phyloP scores from a whole-genome alignment of 2,329 filamentous ascomycete species.

The Bipolaris zeicola region DNA sequence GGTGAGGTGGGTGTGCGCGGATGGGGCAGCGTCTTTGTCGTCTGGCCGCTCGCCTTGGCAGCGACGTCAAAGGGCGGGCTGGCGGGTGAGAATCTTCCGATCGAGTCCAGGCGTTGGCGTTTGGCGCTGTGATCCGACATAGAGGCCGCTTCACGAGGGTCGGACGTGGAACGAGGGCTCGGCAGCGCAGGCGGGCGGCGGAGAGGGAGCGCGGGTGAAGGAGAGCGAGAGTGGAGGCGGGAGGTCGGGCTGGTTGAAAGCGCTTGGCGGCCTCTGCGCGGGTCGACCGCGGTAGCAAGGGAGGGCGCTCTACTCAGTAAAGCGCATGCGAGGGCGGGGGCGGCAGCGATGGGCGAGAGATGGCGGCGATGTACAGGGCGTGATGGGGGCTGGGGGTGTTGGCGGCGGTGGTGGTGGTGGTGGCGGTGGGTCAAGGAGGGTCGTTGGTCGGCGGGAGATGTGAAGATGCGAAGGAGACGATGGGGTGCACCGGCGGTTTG shows the following conservation, averaged over 20 bases:
- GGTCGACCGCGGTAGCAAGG: constrained; percentile 38
- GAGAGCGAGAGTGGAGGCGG: constrained; percentile 15
- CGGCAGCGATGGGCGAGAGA: constrained; percentile 10
- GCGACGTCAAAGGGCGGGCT: constrained; percentile 51
- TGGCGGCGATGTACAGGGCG: constrained; percentile 9
- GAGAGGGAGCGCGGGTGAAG: constrained; percentile 23
- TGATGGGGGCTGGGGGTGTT: constrained; percentile 5
- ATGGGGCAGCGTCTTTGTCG: constrained; percentile 51
- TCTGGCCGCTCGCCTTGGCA: constrained; percentile 43
- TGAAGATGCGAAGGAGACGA: constrained; percentile 20
- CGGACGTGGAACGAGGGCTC: constrained; percentile 11
- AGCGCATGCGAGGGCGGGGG: constrained; percentile 37
- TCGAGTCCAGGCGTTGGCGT: constrained; percentile 48
- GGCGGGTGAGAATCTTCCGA: constrained; percentile 53
- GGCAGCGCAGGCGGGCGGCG: constrained; percentile 20
- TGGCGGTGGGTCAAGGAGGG: constrained; percentile 11
- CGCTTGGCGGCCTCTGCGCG: constrained; percentile 39
- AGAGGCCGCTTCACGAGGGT: constrained; percentile 18
- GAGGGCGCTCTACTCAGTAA: constrained; percentile 30
- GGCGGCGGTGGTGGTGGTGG: background rate
- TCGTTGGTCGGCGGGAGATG: constrained; percentile 20
- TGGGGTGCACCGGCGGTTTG: constrained; percentile 21
- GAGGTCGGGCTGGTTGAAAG: constrained; percentile 26
- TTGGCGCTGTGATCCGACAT: constrained; percentile 48
- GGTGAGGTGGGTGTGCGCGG: constrained; percentile 57